Conservation (phyloP, 495 filamentous ascomycete species). For the Talaromyces ruber region DNA sequence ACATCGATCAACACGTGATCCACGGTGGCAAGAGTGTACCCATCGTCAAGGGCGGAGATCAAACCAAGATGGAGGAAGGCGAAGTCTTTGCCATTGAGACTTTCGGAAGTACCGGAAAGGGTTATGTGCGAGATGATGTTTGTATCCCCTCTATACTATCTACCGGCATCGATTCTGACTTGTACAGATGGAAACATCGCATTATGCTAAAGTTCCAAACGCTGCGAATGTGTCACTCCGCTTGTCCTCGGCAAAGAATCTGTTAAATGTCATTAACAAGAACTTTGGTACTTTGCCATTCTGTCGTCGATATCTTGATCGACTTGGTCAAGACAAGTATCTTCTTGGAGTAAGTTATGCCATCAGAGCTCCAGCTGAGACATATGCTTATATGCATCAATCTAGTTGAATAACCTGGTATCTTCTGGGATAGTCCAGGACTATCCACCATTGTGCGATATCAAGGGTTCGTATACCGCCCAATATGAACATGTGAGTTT, state of each 20-base stretch:
- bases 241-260: constrained; percentile 67
- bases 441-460: constrained; percentile 82
- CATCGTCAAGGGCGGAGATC: constrained; percentile 72
- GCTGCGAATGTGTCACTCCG: constrained; percentile 59
- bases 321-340: constrained; percentile 81
- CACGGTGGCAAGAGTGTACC: constrained; percentile 87
- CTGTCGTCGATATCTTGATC: constrained; percentile 78
- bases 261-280: constrained; percentile 81
- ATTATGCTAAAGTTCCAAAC: constrained; percentile 61
- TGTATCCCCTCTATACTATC: constrained; percentile 13
- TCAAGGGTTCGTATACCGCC: constrained; percentile 91
- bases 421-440: constrained; percentile 76
- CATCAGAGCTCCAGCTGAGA: constrained; percentile 46
- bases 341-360: constrained; percentile 61
- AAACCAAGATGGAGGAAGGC: constrained; percentile 90
- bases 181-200: constrained; percentile 56
- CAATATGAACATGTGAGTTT: constrained; percentile 85
- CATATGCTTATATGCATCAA: not conserved
- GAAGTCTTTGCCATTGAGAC: constrained; percentile 92
- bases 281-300: constrained; percentile 88
- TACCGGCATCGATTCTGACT: not conserved
- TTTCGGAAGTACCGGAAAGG: constrained; percentile 88
- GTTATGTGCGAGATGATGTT: constrained; percentile 72
- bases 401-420: constrained; percentile 80
- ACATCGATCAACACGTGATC: constrained; percentile 77